phyloP scores from a whole-genome alignment of 2,329 filamentous ascomycete species.

The Drechslera avenae region DNA sequence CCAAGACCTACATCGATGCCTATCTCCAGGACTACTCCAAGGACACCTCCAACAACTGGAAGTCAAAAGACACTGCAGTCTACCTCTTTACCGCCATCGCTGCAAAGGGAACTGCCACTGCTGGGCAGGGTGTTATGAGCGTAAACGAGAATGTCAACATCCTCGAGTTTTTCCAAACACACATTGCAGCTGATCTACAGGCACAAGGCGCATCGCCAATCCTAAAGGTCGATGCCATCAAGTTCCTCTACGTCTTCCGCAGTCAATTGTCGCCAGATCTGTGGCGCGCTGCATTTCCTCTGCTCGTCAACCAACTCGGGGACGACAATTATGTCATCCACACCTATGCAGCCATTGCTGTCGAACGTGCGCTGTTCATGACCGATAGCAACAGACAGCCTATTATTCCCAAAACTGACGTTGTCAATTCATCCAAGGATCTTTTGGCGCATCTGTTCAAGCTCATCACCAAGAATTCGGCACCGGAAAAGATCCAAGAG shows the following conservation, averaged over 20 bases:
- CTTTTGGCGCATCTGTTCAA: constrained; percentile 88
- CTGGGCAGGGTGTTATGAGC: constrained; percentile 86
- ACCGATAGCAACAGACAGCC: constrained; percentile 75
- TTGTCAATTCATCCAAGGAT: constrained; percentile 82
- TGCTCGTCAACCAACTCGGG: constrained; percentile 87
- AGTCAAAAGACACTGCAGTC: constrained; percentile 96
- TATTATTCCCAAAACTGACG: constrained; percentile 78
- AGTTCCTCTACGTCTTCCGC: constrained; percentile 95
- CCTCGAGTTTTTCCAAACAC: constrained; percentile 90
- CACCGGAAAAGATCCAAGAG: constrained; percentile 92
- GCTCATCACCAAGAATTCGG: constrained; percentile 82
- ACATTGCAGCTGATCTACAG: constrained; percentile 88
- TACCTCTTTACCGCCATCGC: constrained; percentile 95
- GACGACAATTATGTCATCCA: constrained; percentile 95
- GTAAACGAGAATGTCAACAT: constrained; percentile 84
- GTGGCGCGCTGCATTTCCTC: constrained; percentile 87
- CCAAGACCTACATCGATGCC: constrained; percentile 82
- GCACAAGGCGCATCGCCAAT: constrained; percentile 76
- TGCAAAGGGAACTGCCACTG: constrained; percentile 85
- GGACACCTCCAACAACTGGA: constrained; percentile 75
- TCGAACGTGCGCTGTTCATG: constrained; percentile 90
- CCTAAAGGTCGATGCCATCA: constrained; percentile 96
- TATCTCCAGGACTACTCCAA: constrained; percentile 78
- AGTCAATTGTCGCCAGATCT: constrained; percentile 91
- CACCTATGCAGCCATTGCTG: constrained; percentile 93